A percentile compares a stretch with the other conserved stretches of the same genome.
These are phyloP conservation scores for Botrytis paeoniae DNA, from an alignment of 2,329 filamentous ascomycete species.

Conservation along the genomic window DNA sequence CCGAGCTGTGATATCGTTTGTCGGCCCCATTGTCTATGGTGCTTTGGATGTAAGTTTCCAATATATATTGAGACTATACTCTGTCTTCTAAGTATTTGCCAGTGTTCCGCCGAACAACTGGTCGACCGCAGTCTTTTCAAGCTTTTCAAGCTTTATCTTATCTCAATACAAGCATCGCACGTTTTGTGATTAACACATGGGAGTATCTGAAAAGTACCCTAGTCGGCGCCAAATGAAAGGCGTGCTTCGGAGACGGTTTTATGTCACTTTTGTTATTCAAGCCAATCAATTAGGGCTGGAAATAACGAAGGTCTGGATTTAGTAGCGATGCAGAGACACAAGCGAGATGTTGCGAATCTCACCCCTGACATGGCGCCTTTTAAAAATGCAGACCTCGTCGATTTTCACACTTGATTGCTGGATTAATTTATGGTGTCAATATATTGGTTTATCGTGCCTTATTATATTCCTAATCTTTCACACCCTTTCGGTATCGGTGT, in stretches of 20 bases:
- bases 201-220: not conserved
- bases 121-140: constrained; percentile 5
- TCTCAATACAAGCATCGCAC: not conserved
- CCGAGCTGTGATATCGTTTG: constrained; percentile 13
- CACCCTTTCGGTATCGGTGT: not conserved
- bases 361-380: constrained; percentile 18
- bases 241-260: constrained; percentile 10
- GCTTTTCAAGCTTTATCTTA: constrained; percentile 11
- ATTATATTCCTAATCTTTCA: not conserved
- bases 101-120: not conserved
- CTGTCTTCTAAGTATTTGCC: not conserved
- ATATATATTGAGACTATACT: not conserved
- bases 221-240: constrained; percentile 1
- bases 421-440: constrained; percentile 13
- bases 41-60: not conserved
- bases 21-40: constrained; percentile 11
- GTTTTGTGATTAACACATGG: not conserved
- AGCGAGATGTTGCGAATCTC: constrained; percentile 19
- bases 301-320: not conserved
- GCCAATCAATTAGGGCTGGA: not conserved
- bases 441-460: constrained; percentile 3
- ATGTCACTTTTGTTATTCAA: constrained; percentile 5
- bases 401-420: constrained; percentile 12
- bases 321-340: not conserved
- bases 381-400: not conserved